phyloP scores from a whole-genome alignment of 1,139 yeast species.

The Sugiyamaella sp. region DNA sequence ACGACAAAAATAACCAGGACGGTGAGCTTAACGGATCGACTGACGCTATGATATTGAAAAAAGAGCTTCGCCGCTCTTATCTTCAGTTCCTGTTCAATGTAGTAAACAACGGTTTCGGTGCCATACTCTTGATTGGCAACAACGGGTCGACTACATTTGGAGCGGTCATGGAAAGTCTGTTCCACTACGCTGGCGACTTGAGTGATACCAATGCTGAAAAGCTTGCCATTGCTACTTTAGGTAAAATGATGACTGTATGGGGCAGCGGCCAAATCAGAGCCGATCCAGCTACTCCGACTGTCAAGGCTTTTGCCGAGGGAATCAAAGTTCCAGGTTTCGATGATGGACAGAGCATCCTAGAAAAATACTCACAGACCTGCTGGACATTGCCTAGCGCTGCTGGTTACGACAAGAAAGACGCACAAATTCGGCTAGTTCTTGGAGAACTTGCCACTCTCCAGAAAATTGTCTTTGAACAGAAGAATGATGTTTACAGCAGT shows the following conservation, averaged over 20 bases:
- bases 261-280: slow-evolving; percentile 72
- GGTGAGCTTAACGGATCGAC: slow-evolving; percentile 39
- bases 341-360: slow-evolving; percentile 59
- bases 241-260: slow-evolving; percentile 65
- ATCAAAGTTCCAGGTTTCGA: slow-evolving; percentile 68
- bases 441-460: slow-evolving; percentile 75
- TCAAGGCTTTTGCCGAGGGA: slow-evolving; percentile 56
- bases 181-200: slow-evolving; percentile 66
- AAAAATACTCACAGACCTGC: slow-evolving; percentile 65
- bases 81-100: slow-evolving; percentile 69
- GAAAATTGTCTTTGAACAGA: slow-evolving; percentile 55
- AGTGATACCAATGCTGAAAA: slow-evolving; percentile 60
- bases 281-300: slow-evolving; percentile 34
- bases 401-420: slow-evolving; percentile 70
- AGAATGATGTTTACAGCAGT: slow-evolving; percentile 38
- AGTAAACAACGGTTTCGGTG: slow-evolving; percentile 75
- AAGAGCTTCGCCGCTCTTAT: slow-evolving; percentile 65
- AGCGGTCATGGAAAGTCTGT: slow-evolving; percentile 61
- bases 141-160: slow-evolving; percentile 62
- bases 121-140: slow-evolving; percentile 69
- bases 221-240: slow-evolving; percentile 68
- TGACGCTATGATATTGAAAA: slow-evolving; percentile 45
- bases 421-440: slow-evolving; percentile 72
- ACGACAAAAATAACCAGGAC: slow-evolving; percentile 37
- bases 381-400: slow-evolving; percentile 82